Evolutionary conservation across 1,139 yeast genomes (phyloP), one percentile per base, ranked within the genome.

Genomic region (Yamadazyma mexicana): DNA sequence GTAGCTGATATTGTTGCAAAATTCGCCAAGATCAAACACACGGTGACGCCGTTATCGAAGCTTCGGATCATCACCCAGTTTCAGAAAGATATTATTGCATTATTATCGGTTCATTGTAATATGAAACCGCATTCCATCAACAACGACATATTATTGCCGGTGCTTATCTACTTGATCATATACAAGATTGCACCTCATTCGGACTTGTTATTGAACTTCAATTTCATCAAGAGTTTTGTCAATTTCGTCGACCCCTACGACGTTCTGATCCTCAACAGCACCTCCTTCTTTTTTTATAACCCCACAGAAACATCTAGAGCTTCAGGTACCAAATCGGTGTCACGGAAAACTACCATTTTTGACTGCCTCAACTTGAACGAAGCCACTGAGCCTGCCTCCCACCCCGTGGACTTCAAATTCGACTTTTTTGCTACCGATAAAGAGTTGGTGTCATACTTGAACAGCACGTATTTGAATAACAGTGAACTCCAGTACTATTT

Each of bases 401-500:
- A 34, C 5, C 17, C n/a, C 18, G n/a, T 5, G 20, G 22, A 25
- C 5, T 18, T n/a, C 15, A 16, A 16, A 14, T 28, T 40, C n/a
- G 42, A 47, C 48, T 64, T 63, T 38, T 65, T 63, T 49, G 50
- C 50, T 10, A 58, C 55, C 38, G 75, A 70, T 43, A 54, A 52
- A 33, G 63, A 58, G 10, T 49, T 69, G 34, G 54, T 66, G 11
- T 53, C 57, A 9, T 58, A 54, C 45, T 53, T 70, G 12, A 56
- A 56, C 43, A 39, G 51, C 10, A 54, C 46, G n/a, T 64, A 55
- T 42, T 54, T 69, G 34, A 69, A 71, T 49, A 57, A 57, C 22
- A 75, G 76, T 3, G 77, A 71, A 43, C 45, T 64, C 26, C 59
- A 57, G 40, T 71, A 62, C 43, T 70, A 69, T 46, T 51, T 71